Base-by-base conservation (phyloP, 176 grass and related monocot species). In the Bromus sterilis region DNA sequence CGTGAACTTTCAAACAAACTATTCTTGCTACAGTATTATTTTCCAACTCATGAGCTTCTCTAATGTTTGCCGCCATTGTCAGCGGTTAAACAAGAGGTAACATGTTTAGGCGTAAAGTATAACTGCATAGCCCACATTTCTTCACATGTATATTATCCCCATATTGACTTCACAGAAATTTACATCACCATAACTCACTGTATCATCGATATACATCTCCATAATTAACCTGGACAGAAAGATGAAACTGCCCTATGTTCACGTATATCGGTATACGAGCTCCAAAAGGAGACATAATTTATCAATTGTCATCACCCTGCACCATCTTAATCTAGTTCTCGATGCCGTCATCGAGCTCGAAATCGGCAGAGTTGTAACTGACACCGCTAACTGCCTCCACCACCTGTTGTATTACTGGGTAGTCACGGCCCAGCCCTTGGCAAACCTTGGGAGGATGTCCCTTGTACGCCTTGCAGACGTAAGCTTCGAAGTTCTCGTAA, bases 391-490 rank as follows among this genome's bases (percentile, higher is more conserved):
- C 75, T n/a, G 59, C 39, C 81, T 80, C 78, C 33, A 63, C 87
- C 30, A 65, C 42, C 77, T 75, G n/a, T 0, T 68, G 68, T 33
- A 66, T 20, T 11, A n/a, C 64, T 6, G 51, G 63, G 20, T 56
- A 40, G 57, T 26, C 66, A 13, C 74, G 76, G 14, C 61, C 40
- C n/a, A 86, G 61, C 56, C 46, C 79, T 28, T 89, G 18, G 78
- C 95, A 98, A 34, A 56, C 79, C 65, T 86, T 85, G 44, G 92
- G 90, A 29, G 78, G 81, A 32, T 70, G 86, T 12, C 90, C 79
- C 84, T 85, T 93, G 86, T 91, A 98, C 23, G 90, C 92, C 84
- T 91, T 89, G 84, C 95, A 98, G 37, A 95, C 33, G 57, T 87
- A 89, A 11, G 84, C 62, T 83, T 93, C 86, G 32, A 93, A 91